Percentiles rank a stretch among this genome's conserved stretches.
Conservation (phyloP, 2,329 filamentous ascomycete species). For the Zymoseptoria tritici region DNA sequence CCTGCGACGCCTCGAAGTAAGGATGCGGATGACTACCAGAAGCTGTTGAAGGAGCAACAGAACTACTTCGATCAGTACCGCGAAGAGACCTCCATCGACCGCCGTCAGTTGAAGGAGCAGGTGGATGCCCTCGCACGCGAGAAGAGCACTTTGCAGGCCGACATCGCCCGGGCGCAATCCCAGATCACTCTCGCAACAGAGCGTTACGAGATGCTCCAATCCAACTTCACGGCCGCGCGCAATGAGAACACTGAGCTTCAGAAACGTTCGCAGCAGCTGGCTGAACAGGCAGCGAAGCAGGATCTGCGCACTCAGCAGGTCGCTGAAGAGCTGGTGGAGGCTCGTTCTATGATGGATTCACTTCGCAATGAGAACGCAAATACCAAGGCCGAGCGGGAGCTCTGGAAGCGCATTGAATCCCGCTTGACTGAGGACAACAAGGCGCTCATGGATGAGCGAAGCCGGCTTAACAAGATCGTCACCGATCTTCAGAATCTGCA, state of each 20-base stretch:
- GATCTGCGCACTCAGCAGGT: constrained; percentile 86
- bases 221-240: constrained; percentile 77
- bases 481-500: constrained; percentile 79
- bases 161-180: constrained; percentile 71
- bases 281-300: constrained; percentile 79
- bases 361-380: constrained; percentile 87
- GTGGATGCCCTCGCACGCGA: constrained; percentile 73
- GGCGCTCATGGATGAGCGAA: constrained; percentile 72
- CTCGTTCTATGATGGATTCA: constrained; percentile 72
- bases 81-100: constrained; percentile 74
- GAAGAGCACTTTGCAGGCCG: constrained; percentile 73
- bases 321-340: constrained; percentile 85
- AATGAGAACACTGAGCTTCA: constrained; percentile 80
- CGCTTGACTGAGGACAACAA: constrained; percentile 86
- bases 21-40: constrained; percentile 63
- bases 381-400: constrained; percentile 85
- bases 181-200: constrained; percentile 76
- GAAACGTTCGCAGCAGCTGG: constrained; percentile 67
- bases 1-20: constrained; percentile 45
- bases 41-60: constrained; percentile 79
- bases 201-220: constrained; percentile 80
- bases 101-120: constrained; percentile 75
- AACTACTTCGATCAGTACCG: constrained; percentile 83
- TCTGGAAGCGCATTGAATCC: constrained; percentile 90
- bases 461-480: constrained; percentile 73